Evolutionary conservation across 768 basidiomycete genomes (phyloP), one percentile per base, ranked within the genome.

Genomic region (Suillus alpinus): DNA sequence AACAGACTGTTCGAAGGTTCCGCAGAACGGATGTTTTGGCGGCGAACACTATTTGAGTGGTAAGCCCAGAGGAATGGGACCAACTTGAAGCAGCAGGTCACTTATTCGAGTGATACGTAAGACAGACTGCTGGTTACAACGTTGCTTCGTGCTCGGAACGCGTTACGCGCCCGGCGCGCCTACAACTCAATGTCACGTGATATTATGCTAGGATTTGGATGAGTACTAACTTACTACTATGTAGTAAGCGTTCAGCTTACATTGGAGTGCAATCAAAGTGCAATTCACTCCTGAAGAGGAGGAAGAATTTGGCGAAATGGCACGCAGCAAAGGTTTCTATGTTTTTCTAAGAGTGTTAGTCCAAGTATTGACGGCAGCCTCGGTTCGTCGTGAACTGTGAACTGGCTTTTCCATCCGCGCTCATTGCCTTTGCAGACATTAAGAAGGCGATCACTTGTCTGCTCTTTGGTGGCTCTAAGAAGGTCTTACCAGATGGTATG

Each of bases 391-490:
- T 6, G 31, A 37, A 41, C 37, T 8, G 23, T 6, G 23, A 26
- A 26, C 16, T 55, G 10, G 26, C 16, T 39, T 55, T 16, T 39
- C 2, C 10, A 55, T 39, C 18, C 7, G 43, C 44, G 41, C 66
- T 69, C 29, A 72, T 29, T 18, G 47, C 26, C 12, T 37, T n/a
- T 23, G 36, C 56, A 96, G 97, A 99, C 72, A 98, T 98, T 68
- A 99, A 98, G 77, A 99, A 98, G 66, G 94, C 97, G 4, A 94
- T 99, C 53, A 85, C 92, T 0, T 98, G 96, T 73, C 78, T 99
- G n/a, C 79, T 99, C 7, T 94, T 98, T 66, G 97, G 97, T 32
- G 97, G 97, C 6, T 95, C 95, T 20, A 98, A 95, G 78, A 99
- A 99, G 75, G 81, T 97, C 56, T 77, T 99, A 6, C 97, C 97